Evolutionary conservation across 805 yeast species (phyloP).

Genomic region (Schizosaccharomyces octosporus): DNA sequence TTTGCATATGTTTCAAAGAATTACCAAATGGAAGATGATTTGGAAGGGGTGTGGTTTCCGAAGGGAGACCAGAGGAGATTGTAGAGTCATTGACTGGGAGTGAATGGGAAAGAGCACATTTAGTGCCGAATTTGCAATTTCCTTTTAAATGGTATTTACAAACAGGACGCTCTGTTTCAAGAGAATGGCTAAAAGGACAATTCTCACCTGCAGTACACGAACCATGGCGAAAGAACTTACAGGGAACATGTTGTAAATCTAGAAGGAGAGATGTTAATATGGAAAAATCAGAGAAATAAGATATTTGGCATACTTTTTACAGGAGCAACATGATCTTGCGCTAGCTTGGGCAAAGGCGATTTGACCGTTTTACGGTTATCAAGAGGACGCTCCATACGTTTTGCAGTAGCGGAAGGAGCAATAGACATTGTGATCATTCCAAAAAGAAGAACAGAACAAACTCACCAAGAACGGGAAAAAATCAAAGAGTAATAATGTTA

Average conservation of each 20-base stretch:
- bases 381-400: neutral
- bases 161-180: conserved; percentile 30
- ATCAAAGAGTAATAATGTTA: too few species aligned
- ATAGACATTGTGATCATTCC: neutral
- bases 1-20: too few species aligned
- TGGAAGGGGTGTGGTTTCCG: too few species aligned
- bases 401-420: neutral
- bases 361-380: neutral
- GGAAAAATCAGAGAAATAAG: neutral
- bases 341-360: neutral
- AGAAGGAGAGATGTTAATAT: neutral
- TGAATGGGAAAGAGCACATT: conserved; percentile 81
- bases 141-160: conserved; percentile 91
- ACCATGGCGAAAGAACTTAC: conserved; percentile 80
- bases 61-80: too few species aligned
- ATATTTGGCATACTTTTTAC: neutral
- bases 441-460: too few species aligned
- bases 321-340: neutral
- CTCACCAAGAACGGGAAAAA: too few species aligned
- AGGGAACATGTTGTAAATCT: conserved; percentile 66
- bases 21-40: too few species aligned
- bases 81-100: conserved; percentile 21
- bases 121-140: conserved; percentile 84
- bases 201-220: conserved; percentile 86
- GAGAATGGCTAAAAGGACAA: conserved; percentile 74